A percentile compares a stretch with the other conserved stretches of the same genome.
Conservation (phyloP, 1,139 yeast genomes). For the Nakaseomyces kungkrabaensis region DNA sequence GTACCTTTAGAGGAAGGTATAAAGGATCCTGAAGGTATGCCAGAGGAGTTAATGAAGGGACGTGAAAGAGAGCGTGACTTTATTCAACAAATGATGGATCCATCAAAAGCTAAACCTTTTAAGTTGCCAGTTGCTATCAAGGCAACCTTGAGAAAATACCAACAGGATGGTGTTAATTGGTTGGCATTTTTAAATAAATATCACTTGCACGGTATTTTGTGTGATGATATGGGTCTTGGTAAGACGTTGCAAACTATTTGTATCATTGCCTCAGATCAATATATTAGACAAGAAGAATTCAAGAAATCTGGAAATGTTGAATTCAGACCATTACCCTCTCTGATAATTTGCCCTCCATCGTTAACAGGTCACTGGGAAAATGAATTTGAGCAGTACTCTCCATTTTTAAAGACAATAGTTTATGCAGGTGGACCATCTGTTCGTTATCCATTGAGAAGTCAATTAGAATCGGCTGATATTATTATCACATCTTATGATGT, state of each 20-base stretch:
- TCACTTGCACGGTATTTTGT: conserved; percentile 89
- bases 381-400: conserved; percentile 83
- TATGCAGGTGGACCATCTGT: conserved; percentile 90
- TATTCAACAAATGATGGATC: conserved; percentile 96
- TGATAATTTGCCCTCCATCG: conserved; percentile 93
- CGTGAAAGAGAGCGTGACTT: conserved; percentile 93
- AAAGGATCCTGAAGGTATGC: conserved; percentile 91
- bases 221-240: conserved; percentile 99
- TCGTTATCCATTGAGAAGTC: conserved; percentile 47
- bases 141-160: conserved; percentile 89
- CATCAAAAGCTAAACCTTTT: conserved; percentile 82
- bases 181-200: conserved; percentile 89
- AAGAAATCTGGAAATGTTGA: conserved; percentile 53
- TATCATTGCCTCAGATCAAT: conserved; percentile 93
- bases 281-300: conserved; percentile 65
- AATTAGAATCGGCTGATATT: conserved; percentile 57
- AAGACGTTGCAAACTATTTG: conserved; percentile 95
- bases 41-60: conserved; percentile 71
- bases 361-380: conserved; percentile 99
- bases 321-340: conserved; percentile 65
- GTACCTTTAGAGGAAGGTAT: conserved; percentile 98
- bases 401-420: conserved; percentile 70
- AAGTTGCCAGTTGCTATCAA: conserved; percentile 83
- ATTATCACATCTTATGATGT: conserved; percentile 95
- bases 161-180: conserved; percentile 99